A percentile compares a stretch with the other conserved stretches of the same genome.
Conservation (phyloP, 2,329 filamentous ascomycete genomes). For the Xylariaceae sp. region DNA sequence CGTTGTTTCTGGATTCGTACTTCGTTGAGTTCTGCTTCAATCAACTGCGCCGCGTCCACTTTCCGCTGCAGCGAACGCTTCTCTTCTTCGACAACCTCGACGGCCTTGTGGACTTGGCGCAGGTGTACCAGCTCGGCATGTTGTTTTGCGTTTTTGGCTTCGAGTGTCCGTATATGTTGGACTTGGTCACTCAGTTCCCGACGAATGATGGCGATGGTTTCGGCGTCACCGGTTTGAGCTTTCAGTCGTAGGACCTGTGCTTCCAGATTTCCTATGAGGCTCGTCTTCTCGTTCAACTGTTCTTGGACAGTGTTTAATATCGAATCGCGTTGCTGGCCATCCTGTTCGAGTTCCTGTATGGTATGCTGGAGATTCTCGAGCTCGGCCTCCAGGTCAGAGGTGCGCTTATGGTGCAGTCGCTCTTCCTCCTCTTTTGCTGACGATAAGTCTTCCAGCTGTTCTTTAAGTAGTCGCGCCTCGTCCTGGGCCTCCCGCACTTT, state of each 20-base stretch:
- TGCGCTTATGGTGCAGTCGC: conserved; percentile 51
- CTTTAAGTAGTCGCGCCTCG: conserved; percentile 66
- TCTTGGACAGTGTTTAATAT: conserved; percentile 58
- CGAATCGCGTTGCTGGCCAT: conserved; percentile 50
- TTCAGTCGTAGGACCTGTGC: conserved; percentile 78
- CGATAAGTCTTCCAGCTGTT: conserved; percentile 71
- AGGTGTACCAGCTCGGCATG: conserved; percentile 73
- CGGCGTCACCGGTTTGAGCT: conserved; percentile 78
- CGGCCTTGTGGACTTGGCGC: conserved; percentile 75
- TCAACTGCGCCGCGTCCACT: conserved; percentile 65
- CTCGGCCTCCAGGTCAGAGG: conserved; percentile 50
- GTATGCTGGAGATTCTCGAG: conserved; percentile 41
- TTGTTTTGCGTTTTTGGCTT: conserved; percentile 75
- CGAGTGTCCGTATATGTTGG: conserved; percentile 79
- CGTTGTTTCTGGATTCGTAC: conserved; percentile 76
- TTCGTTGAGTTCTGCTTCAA: conserved; percentile 74
- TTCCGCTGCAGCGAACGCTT: conserved; percentile 77
- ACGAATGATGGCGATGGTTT: conserved; percentile 80
- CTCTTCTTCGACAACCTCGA: conserved; percentile 92
- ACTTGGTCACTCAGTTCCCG: conserved; percentile 88
- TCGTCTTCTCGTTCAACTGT: conserved; percentile 63
- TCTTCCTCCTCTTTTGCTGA: conserved; percentile 64
- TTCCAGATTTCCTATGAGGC: conserved; percentile 68
- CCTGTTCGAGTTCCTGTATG: conserved; percentile 54
- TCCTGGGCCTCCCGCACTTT: conserved; percentile 67